Evolutionary conservation across 73 alveolate genomes (phyloP), one percentile per base, ranked within the genome.

Genomic region (Stentor roeselii): DNA sequence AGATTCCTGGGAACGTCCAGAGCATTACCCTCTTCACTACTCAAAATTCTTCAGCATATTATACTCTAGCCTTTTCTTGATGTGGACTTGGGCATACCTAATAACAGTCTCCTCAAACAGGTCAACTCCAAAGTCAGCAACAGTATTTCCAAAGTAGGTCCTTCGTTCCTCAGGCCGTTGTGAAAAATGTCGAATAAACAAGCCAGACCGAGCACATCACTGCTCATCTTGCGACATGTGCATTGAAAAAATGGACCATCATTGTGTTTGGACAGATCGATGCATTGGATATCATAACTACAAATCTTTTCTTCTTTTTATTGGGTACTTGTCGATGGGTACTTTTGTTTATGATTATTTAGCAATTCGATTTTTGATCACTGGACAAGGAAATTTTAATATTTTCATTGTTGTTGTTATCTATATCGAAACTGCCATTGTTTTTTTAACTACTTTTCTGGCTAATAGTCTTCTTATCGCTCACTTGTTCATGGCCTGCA

Each of bases 161-260:
- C 42, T 36, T 21, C 14, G n/a, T 1, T 3, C 74, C 14, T 38
- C 32, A 11, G 38, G 78, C n/a, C 83, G 87, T 75, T 85, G 90
- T 59, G 76, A 85, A 3, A 3, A 30, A 50, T 90, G 95, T 76
- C 83, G 77, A 88, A 93, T 89, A 30, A 92, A 78, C 36, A 86
- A 93, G 32, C 97, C 97, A 6, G 88, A 89, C n/a, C 42, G 97
- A 38, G 90, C 91, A n/a, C 97, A 92, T 61, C 97, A 92, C 80
- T 92, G 97, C 60, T 75, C 94, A 31, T 40, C 86, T 59, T 92
- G 97, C 86, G 91, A 88, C 59, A 90, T 87, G 31, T 92, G 97
- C 37, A 86, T 92, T 37, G 82, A 86, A 50, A 90, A 91, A 78
- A 92, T 92, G 97, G 97, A 92, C 82, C 97, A 92, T 87, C 97